These are phyloP conservation scores for Neurospora terricola DNA, from an alignment of 495 filamentous ascomycete genomes.

Conservation along the genomic window DNA sequence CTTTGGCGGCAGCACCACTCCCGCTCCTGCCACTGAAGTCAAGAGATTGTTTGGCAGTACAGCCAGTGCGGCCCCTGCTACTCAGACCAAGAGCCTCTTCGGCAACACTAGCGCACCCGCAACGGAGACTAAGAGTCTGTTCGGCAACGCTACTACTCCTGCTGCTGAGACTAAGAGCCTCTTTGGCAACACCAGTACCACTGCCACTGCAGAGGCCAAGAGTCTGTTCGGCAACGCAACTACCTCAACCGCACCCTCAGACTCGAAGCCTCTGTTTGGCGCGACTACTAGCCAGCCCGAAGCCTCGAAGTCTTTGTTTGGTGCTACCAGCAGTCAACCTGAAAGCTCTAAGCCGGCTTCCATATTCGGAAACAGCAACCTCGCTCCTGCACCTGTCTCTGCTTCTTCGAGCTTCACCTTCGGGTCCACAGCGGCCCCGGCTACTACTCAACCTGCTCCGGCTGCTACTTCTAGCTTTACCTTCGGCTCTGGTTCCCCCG, in stretches of 20 bases:
- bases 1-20: constrained; percentile 7
- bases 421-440: constrained; percentile 17
- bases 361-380: constrained; percentile 10
- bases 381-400: constrained; percentile 8
- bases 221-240: constrained; percentile 6
- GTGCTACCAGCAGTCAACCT: not conserved
- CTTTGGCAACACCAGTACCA: constrained; percentile 6
- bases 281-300: constrained; percentile 1
- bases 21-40: constrained; percentile 5
- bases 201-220: constrained; percentile 4
- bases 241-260: constrained; percentile 8
- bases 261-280: constrained; percentile 15
- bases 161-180: constrained; percentile 16
- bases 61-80: constrained; percentile 4
- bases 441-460: constrained; percentile 17
- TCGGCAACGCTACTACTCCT: not conserved
- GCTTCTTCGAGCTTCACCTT: constrained; percentile 17
- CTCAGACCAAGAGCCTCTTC: constrained; percentile 17
- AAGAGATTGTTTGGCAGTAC: constrained; percentile 12
- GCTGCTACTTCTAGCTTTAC: constrained; percentile 5
- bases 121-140: not conserved
- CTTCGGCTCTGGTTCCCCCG: constrained; percentile 17
- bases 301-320: constrained; percentile 15
- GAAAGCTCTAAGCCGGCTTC: constrained; percentile 6
- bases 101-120: not conserved